Evolutionary conservation across 257 asterid species (phyloP).

Genomic region (Eucommia ulmoides): DNA sequence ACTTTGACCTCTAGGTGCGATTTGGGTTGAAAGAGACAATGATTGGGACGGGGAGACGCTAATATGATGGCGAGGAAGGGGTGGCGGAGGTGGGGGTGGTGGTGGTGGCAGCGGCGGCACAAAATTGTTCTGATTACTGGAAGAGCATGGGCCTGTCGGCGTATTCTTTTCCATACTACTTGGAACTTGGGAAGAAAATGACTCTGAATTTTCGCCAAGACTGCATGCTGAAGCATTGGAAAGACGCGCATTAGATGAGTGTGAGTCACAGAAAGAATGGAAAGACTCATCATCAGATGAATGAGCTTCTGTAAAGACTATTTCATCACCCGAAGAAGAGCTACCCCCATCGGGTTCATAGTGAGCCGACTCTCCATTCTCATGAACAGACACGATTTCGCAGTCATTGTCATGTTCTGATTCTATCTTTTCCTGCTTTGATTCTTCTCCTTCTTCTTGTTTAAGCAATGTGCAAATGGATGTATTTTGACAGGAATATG

Average conservation of each 20-base stretch:
- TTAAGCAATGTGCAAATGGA: slow-evolving; percentile 11
- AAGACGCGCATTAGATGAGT: slow-evolving; percentile 36
- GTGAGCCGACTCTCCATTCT: slow-evolving; percentile 21
- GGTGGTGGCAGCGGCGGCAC: not conserved
- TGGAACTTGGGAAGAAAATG: slow-evolving; percentile 15
- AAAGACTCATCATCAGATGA: slow-evolving; percentile 71
- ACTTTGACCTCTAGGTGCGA: slow-evolving; percentile 8
- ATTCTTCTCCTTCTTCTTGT: slow-evolving; percentile 23
- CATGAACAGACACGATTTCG: slow-evolving; percentile 39
- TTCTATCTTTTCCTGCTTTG: slow-evolving; percentile 9
- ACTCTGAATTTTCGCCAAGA: slow-evolving; percentile 27
- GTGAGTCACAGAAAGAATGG: slow-evolving; percentile 58
- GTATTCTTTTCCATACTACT: no score
- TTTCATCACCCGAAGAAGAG: slow-evolving; percentile 18
- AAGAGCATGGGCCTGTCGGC: no score
- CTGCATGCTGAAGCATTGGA: slow-evolving; percentile 54
- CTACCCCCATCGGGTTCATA: slow-evolving; percentile 9
- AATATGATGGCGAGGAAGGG: slow-evolving; percentile 12
- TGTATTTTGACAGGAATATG: slow-evolving; percentile 9
- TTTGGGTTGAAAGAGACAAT: slow-evolving; percentile 7
- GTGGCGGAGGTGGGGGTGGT: slow-evolving; percentile 17
- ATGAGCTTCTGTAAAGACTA: slow-evolving; percentile 15
- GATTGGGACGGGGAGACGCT: slow-evolving; percentile 5
- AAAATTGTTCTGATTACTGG: not conserved
- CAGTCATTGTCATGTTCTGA: slow-evolving; percentile 25